phyloP scores from a whole-genome alignment of 495 filamentous ascomycete genomes.

The Hyaloscypha finlandica region DNA sequence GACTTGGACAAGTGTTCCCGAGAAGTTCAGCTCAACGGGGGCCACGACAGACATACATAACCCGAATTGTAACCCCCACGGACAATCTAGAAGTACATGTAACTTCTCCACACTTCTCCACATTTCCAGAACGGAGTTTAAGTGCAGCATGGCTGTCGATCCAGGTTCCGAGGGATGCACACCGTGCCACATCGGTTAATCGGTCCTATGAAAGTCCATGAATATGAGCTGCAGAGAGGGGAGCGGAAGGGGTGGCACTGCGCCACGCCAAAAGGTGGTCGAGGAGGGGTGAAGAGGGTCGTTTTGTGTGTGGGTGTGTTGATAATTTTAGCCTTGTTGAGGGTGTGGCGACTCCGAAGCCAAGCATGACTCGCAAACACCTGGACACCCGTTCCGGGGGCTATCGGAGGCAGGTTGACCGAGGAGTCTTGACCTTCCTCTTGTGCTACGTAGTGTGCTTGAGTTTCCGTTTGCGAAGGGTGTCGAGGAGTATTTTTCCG shows the following conservation, averaged over 20 bases:
- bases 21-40: not conserved
- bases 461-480: not conserved
- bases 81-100: not conserved
- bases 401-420: not conserved
- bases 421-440: not conserved
- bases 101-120: constrained; percentile 11
- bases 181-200: constrained; percentile 9
- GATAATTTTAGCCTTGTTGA: not conserved
- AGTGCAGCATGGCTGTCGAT: constrained; percentile 17
- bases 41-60: not conserved
- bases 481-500: not conserved
- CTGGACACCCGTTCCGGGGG: not conserved
- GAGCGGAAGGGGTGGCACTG: constrained; percentile 1
- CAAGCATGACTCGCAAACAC: not conserved
- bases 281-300: not conserved
- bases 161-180: constrained; percentile 20
- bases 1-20: not conserved
- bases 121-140: constrained; percentile 11
- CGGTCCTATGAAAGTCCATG: constrained; percentile 13
- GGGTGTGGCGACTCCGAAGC: not conserved
- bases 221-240: constrained; percentile 17
- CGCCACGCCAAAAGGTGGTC: not conserved
- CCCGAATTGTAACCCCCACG: constrained; percentile 7
- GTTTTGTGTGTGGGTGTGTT: not conserved
- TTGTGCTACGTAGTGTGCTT: not conserved